A percentile compares a stretch with the other conserved stretches of the same genome.
phyloP scores from a whole-genome alignment of 345 rosid species.

The Raphanus sativus region DNA sequence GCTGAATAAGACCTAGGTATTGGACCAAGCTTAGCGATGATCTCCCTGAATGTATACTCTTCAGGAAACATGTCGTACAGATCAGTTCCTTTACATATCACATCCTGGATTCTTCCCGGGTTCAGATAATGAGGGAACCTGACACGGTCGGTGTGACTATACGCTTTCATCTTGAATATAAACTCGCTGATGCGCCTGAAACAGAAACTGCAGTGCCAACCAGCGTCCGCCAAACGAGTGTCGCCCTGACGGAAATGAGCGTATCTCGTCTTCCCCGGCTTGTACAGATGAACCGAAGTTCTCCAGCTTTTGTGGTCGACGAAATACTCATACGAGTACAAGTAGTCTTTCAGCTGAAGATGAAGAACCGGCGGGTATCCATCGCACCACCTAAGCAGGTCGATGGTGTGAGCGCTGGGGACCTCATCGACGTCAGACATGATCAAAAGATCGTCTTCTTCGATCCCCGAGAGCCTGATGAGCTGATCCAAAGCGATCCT shows the following conservation, averaged over 20 bases:
- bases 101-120: constrained; percentile 74
- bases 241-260: constrained; percentile 85
- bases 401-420: constrained; percentile 88
- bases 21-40: constrained; percentile 86
- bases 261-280: constrained; percentile 63
- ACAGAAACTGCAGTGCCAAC: constrained; percentile 99
- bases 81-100: constrained; percentile 78
- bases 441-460: constrained; percentile 88
- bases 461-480: constrained; percentile 76
- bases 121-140: constrained; percentile 83
- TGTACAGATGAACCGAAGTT: constrained; percentile 75
- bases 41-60: constrained; percentile 86
- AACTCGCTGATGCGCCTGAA: constrained; percentile 75
- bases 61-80: constrained; percentile 93
- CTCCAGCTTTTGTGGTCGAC: constrained; percentile 88
- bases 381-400: constrained; percentile 90
- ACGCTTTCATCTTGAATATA: constrained; percentile 94
- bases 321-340: constrained; percentile 79
- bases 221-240: constrained; percentile 67
- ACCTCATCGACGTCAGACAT: constrained; percentile 99
- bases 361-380: constrained; percentile 78
- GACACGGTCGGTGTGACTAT: constrained; percentile 86
- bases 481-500: constrained; percentile 84
- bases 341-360: constrained; percentile 77
- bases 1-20: constrained; percentile 75